Evolutionary conservation across 805 yeast genomes (phyloP), one percentile per base, ranked within the genome.

Genomic region (Clavispora vitiphila): DNA sequence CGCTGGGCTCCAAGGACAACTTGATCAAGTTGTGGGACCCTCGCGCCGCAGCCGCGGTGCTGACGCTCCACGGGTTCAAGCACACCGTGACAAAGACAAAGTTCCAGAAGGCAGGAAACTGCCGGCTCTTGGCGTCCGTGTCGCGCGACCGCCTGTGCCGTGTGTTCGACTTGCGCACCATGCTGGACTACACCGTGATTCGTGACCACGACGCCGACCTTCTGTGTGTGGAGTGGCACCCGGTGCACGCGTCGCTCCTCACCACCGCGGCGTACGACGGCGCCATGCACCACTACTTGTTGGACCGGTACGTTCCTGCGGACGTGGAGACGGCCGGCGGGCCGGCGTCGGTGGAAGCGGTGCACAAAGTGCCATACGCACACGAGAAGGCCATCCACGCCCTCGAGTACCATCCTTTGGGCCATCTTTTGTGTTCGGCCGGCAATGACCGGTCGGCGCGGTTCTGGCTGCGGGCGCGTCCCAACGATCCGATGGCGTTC

Each of bases 1-100:
- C 85, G 0, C 78, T 90, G 48, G 99, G 97, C 0, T 93, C 98
- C 0, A 93, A 95, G 60, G 99, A 93, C 64, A 95, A 95, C 62
- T 68, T 89, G 51, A 78, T 93, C 37, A 89, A 90, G 64, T 69
- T 93, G 20, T 93, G 99, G 99, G 99, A 93, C 60, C 99, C 99
- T 9, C 74, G 99, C 48, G 72, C 79, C 5, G 80, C 83, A 0
- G 72, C 73, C 37, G 81, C 91, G 49, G 69, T 93, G 6, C 71
- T 88, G 2, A 90, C 97, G 0, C 62, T 93, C 22, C 87, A 89
- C 56, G 96, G 95, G 10, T 91, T 87, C 64, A 93, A 95, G 56
- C 96, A 93, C 63, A 91, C 98, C 0, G 87, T 93, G n/a, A 78
- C 88, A 24, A 81, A 83, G 52, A 80, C 95, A 1, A 71, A 77